Evolutionary conservation across 768 basidiomycete species (phyloP).

Genomic region (Suillus paluster): DNA sequence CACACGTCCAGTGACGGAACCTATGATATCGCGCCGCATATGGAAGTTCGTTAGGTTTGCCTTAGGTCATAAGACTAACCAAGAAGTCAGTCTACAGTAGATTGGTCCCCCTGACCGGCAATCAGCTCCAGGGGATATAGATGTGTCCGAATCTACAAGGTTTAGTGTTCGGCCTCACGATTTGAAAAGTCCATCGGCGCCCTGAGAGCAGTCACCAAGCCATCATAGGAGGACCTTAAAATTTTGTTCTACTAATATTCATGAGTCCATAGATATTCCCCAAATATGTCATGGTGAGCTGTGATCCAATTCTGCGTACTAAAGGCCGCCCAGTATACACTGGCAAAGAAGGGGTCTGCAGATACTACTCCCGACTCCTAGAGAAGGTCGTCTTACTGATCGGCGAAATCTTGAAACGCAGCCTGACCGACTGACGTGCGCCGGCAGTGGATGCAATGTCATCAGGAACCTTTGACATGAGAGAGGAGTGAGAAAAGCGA

Average conservation of each 20-base stretch:
- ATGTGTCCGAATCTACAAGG: background rate
- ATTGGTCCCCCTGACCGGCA: background rate
- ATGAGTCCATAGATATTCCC: too few species aligned
- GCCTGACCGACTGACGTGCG: background rate
- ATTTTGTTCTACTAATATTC: constrained; percentile 4
- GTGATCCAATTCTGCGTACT: background rate
- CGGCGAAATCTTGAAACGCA: too few species aligned
- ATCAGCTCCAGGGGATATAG: background rate
- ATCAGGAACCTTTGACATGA: background rate
- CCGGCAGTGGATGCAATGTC: background rate
- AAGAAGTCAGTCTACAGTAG: background rate
- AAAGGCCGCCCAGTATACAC: background rate
- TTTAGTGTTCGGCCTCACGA: background rate
- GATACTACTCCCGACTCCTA: background rate
- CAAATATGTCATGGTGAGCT: background rate
- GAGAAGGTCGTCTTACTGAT: background rate
- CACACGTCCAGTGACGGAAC: background rate
- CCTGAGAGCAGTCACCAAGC: background rate
- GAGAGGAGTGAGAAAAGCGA: too few species aligned
- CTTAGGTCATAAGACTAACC: background rate
- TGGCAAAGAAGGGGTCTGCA: background rate
- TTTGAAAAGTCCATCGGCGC: background rate
- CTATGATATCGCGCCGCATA: background rate
- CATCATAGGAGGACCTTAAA: too few species aligned
- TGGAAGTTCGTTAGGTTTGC: background rate